Evolutionary conservation across 768 basidiomycete genomes (phyloP).

Genomic region (Neoboletus brunneissimus): DNA sequence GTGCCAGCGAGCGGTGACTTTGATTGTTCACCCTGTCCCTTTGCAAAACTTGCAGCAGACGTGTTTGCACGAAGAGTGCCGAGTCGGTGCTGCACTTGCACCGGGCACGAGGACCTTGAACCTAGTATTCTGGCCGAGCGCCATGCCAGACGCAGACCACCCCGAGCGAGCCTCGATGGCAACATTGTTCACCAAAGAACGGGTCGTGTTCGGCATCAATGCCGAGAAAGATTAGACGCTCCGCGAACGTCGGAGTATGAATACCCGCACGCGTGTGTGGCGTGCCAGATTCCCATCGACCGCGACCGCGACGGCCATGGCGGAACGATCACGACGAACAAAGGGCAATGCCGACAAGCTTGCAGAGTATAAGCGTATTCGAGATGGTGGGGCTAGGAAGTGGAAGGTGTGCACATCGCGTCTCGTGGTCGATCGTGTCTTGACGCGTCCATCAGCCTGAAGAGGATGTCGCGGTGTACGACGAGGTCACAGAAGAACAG

Average conservation of each 20-base stretch:
- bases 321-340: conserved; percentile 29
- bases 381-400: conserved; percentile 56
- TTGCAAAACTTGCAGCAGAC: conserved; percentile 8
- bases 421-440: conserved; percentile 1
- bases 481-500: conserved; percentile 86
- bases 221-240: conserved; percentile 6
- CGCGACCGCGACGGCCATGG: conserved; percentile 15
- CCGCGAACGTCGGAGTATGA: conserved; percentile 25
- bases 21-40: neutral
- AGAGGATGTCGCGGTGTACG: conserved; percentile 73
- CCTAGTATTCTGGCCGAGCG: conserved; percentile 37
- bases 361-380: conserved; percentile 56
- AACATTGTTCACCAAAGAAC: conserved; percentile 30
- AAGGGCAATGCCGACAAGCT: conserved; percentile 41
- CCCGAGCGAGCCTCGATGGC: conserved; percentile 39
- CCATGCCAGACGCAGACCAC: conserved; percentile 43
- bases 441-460: conserved; percentile 38
- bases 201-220: conserved; percentile 6
- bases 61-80: conserved; percentile 24
- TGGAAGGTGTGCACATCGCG: conserved; percentile 47
- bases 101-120: conserved; percentile 32
- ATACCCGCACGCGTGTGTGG: conserved; percentile 30
- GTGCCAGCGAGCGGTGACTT: neutral
- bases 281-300: conserved; percentile 3
- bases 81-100: conserved; percentile 38